phyloP scores from a whole-genome alignment of 2,329 filamentous ascomycete genomes.

The Talaromyces sp. region DNA sequence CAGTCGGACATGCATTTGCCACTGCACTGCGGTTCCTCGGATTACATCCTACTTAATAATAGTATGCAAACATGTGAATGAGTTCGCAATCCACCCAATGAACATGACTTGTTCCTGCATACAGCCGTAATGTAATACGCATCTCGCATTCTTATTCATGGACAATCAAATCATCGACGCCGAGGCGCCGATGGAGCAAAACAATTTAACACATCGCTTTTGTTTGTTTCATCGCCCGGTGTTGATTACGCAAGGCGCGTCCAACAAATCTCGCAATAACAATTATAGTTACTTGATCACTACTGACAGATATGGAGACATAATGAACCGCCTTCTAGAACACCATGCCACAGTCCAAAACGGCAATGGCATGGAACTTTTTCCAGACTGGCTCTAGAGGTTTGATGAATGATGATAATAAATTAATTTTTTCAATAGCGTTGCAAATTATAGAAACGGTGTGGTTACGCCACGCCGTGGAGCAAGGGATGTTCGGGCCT shows the following conservation, averaged over 20 bases:
- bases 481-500: not conserved
- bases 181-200: not conserved
- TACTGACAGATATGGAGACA: conserved; percentile 6
- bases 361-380: conserved; percentile 4
- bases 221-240: not conserved
- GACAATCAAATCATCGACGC: not conserved
- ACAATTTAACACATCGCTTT: not conserved
- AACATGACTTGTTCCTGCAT: conserved; percentile 5
- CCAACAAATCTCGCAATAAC: not conserved
- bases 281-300: no score
- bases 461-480: not conserved
- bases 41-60: not conserved
- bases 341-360: not conserved
- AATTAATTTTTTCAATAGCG: not conserved
- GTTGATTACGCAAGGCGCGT: not conserved
- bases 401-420: no score
- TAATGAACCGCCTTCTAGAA: conserved; percentile 5
- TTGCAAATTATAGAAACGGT: not conserved
- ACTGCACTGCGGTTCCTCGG: conserved; percentile 2
- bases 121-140: not conserved
- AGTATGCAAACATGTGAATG: not conserved
- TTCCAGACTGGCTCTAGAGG: not conserved
- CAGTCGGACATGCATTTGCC: conserved; percentile 1
- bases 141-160: no score
- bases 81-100: not conserved